Evolutionary conservation across 768 basidiomycete species (phyloP), one percentile per base, ranked within the genome.

Genomic region (Cyclocybe cylindracea): DNA sequence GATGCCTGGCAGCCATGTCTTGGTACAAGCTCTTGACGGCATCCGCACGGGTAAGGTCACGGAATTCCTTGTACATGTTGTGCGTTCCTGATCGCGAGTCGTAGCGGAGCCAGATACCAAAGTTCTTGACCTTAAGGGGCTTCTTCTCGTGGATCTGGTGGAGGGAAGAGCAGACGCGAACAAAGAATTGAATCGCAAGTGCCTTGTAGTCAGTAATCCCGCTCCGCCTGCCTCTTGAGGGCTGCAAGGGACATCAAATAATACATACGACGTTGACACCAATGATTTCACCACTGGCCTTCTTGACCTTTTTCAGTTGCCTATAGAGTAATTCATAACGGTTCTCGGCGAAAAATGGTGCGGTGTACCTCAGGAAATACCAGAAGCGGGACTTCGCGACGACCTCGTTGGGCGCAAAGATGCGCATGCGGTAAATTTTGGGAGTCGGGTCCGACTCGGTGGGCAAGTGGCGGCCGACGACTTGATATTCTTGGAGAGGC

Each of bases 1-100:
- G 94, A 75, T 99, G 96, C 61, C 95, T 84, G 57, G 97, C 94
- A 65, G 97, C 93, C 96, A 99, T 98, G 76, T 98, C 96, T 78
- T 98, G 96, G 85, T 98, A 98, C 71, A 98, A 75, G 63, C 87
- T 81, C 82, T 91, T 94, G 70, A 98, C 97, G 51, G 97, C 96
- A 70, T 92, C 95, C 54, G 92, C 87, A 59, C 97, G 88, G 62
- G 82, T 82, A 63, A 99, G 87, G 65, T 98, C 96, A 67, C 94
- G 92, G 89, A 92, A 98, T 75, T 92, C 90, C 85, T 95, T 95
- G 90, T 97, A 97, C 94, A 98, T 96, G 86, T 99, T 99, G 87
- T 98, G 97, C 41, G 97, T 99, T 58, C 97, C 97, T 46, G 95
- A 97, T 64, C 96, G 94, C 48, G 96, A 98, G 78, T 99, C 97